Percentiles rank a stretch among this genome's conserved stretches.
Conservation (phyloP, 495 filamentous ascomycete species). For the Daldinia decipiens region DNA sequence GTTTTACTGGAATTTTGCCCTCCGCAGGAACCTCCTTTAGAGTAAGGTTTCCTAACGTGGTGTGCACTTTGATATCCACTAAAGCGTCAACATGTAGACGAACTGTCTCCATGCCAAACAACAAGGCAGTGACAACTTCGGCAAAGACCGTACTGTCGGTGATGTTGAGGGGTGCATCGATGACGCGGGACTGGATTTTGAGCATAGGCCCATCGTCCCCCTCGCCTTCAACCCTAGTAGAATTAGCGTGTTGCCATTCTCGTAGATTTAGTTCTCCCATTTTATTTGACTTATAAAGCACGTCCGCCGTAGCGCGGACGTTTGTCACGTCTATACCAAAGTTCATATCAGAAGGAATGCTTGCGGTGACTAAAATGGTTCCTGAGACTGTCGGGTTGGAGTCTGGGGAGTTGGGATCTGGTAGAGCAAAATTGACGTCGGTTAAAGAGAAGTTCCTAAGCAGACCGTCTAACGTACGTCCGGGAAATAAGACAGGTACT, state of each 20-base stretch:
- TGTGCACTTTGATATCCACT: slow-evolving; percentile 83
- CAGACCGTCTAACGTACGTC: slow-evolving; percentile 78
- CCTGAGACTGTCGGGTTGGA: slow-evolving; percentile 82
- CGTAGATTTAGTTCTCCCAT: slow-evolving; percentile 79
- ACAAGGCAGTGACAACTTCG: slow-evolving; percentile 75
- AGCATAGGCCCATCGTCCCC: slow-evolving; percentile 66
- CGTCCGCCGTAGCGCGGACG: slow-evolving; percentile 78
- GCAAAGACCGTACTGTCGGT: slow-evolving; percentile 79
- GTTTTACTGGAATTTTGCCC: slow-evolving; percentile 87
- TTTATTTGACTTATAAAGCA: slow-evolving; percentile 77
- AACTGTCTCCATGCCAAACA: slow-evolving; percentile 75
- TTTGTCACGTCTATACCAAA: slow-evolving; percentile 78
- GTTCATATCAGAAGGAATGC: slow-evolving; percentile 84
- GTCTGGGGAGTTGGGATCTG: slow-evolving; percentile 78
- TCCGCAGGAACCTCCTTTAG: slow-evolving; percentile 85
- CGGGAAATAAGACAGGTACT: slow-evolving; percentile 84
- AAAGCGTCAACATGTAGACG: slow-evolving; percentile 77
- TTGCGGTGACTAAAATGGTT: slow-evolving; percentile 77
- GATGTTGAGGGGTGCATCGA: slow-evolving; percentile 81
- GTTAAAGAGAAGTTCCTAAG: slow-evolving; percentile 87
- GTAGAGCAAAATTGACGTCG: slow-evolving; percentile 84
- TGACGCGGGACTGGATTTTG: slow-evolving; percentile 75
- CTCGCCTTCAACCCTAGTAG: slow-evolving; percentile 69
- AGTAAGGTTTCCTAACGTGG: slow-evolving; percentile 78
- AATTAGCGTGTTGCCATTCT: slow-evolving; percentile 87